These are phyloP conservation scores for Penicillium sp. DNA, from an alignment of 2,329 filamentous ascomycete genomes.

Conservation along the genomic window DNA sequence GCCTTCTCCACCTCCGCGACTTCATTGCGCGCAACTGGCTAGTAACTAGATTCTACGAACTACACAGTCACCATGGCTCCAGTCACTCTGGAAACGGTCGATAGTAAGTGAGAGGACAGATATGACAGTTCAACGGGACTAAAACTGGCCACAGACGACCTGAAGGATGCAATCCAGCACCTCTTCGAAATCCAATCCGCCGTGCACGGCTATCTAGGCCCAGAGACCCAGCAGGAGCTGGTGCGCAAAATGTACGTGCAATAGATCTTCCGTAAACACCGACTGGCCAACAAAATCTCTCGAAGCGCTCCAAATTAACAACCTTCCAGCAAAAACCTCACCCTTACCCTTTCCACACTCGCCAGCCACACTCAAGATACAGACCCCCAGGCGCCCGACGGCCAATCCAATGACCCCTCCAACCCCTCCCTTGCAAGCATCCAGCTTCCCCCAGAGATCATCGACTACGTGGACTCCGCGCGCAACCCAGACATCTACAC, in stretches of 20 bases:
- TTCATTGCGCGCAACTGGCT: not conserved
- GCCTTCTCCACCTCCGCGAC: constrained; percentile 17
- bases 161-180: constrained; percentile 62
- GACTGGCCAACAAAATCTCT: not conserved
- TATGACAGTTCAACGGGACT: not conserved
- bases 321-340: constrained; percentile 49
- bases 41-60: not conserved
- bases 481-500: constrained; percentile 68
- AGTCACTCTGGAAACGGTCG: constrained; percentile 23
- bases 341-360: constrained; percentile 55
- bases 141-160: constrained; percentile 42
- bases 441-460: constrained; percentile 60
- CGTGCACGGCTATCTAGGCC: constrained; percentile 60
- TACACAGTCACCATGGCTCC: constrained; percentile 15
- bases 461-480: constrained; percentile 61
- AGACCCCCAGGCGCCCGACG: constrained; percentile 17
- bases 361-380: constrained; percentile 36
- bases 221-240: constrained; percentile 57
- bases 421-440: constrained; percentile 52
- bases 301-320: constrained; percentile 1
- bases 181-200: constrained; percentile 61
- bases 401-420: constrained; percentile 28
- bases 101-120: constrained; percentile 11
- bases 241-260: constrained; percentile 55
- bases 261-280: not conserved